Conservation (phyloP, 345 rosid species). For the Lepidium africanum region DNA sequence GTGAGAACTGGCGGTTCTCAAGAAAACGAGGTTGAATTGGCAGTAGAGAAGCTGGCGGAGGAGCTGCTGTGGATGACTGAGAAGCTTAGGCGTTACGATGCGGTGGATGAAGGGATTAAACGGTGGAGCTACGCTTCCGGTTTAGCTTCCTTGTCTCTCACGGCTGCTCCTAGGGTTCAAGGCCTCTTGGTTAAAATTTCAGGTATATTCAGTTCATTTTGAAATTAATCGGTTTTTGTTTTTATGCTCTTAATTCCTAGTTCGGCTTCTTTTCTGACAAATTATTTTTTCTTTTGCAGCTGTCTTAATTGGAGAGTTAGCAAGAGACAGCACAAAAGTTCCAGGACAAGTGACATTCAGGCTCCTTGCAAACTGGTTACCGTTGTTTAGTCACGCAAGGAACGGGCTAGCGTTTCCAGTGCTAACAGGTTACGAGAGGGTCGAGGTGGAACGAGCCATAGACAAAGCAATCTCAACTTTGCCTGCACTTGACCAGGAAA, state of each 20-base stretch:
- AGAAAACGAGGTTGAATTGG: slow-evolving; percentile 34
- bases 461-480: slow-evolving; percentile 48
- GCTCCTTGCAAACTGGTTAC: slow-evolving; percentile 53
- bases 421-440: slow-evolving; percentile 47
- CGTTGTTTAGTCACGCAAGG: slow-evolving; percentile 55
- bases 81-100: slow-evolving; percentile 50
- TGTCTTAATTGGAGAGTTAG: slow-evolving; percentile 43
- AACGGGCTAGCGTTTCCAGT: slow-evolving; percentile 50
- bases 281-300: slow-evolving; percentile 29
- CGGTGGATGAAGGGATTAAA: slow-evolving; percentile 49
- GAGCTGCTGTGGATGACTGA: slow-evolving; percentile 57
- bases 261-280: neutral
- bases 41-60: slow-evolving; percentile 67
- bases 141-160: slow-evolving; percentile 55
- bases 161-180: slow-evolving; percentile 58
- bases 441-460: slow-evolving; percentile 56
- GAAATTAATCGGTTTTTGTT: neutral
- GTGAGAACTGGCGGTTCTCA: neutral
- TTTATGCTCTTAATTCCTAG: neutral
- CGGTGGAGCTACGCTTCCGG: slow-evolving; percentile 66
- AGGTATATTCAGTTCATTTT: slow-evolving; percentile 27
- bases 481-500: slow-evolving; percentile 54
- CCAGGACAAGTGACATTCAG: slow-evolving; percentile 53
- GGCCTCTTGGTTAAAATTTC: slow-evolving; percentile 54
- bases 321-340: slow-evolving; percentile 25